Evolutionary conservation across 139 green algal genomes (phyloP).

Genomic region (Zygnema circumcarinatum): DNA sequence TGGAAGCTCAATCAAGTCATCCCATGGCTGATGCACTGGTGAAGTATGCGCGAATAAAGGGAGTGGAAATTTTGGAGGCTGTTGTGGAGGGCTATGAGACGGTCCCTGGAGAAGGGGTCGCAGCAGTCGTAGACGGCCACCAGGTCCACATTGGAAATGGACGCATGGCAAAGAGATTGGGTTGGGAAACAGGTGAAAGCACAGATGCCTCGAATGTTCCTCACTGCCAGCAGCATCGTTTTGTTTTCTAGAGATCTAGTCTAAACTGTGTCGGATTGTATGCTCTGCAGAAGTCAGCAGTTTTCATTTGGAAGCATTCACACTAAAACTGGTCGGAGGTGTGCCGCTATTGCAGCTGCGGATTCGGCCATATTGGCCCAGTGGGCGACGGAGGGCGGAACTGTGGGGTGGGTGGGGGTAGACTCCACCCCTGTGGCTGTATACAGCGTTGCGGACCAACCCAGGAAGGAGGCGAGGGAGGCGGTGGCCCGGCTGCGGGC

Average conservation of each 20-base stretch:
- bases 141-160: conserved; percentile 58
- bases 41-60: conserved; percentile 29
- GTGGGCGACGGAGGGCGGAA: conserved; percentile 43
- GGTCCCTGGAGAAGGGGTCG: conserved; percentile 53
- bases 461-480: conserved; percentile 44
- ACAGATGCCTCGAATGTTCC: too few relatives aligned
- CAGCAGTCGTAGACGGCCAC: conserved; percentile 49
- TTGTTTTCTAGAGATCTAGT: too few relatives aligned
- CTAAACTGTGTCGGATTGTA: too few relatives aligned
- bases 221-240: too few relatives aligned
- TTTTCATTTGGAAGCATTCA: too few relatives aligned
- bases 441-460: conserved; percentile 17
- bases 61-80: conserved; percentile 27
- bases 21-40: conserved; percentile 69
- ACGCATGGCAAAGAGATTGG: conserved; percentile 20
- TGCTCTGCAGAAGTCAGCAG: too few relatives aligned
- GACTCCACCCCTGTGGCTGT: conserved; percentile 53
- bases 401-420: conserved; percentile 61
- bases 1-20: conserved; percentile 66
- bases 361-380: neutral
- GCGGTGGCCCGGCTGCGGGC: conserved; percentile 23
- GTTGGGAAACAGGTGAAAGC: conserved; percentile 32
- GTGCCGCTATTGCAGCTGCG: neutral
- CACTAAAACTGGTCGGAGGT: too few relatives aligned
- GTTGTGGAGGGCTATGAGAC: conserved; percentile 53